Base-by-base conservation (phyloP, 768 basidiomycete genomes). In the Hebeloma cylindrosporum region DNA sequence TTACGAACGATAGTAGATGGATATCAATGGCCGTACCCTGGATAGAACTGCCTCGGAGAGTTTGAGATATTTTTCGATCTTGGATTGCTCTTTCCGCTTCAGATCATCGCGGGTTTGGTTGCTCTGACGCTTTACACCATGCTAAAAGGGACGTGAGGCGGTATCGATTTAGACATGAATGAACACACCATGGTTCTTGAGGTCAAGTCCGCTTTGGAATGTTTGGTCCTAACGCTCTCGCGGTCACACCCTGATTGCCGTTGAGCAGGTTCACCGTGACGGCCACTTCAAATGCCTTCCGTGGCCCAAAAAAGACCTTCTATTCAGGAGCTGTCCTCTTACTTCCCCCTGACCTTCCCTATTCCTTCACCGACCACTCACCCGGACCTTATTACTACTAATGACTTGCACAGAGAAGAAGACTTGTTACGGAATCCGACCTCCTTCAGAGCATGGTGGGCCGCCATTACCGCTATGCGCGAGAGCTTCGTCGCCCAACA, bases 361-460 rank as follows among this genome's bases (percentile, higher is more conserved):
- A 68, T 85, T 40, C 95, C 95, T 10, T 85, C 79, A 2, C 93
- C 93, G 5, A 69, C 76, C 32, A 88, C 85, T 0, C 82, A 93
- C 58, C 77, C 88, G 6, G 72, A 83, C 48, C 75, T 98, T 47
- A 73, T 98, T 54, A 71, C 81, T 5, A 66, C 80, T 29, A 75
- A 80, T 40, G 93, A 97, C 64, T 62, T 96, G 23, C 77, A 85
- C 53, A 83, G 92, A 35, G 95, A 96, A 70, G 95, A 98, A 66
- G 94, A 98, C 67, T 78, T 98, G 5, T 71, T 93, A 27, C 79
- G 91, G 50, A 97, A 97, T 64, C 90, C 93, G 7, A 77, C 79
- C 26, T 95, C 93, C 25, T 93, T 95, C 65, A 79, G 90, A 28
- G 83, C 89, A 58, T 98, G 96, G 96, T 89, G 92, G 81, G 71